Percentiles rank a stretch among this genome's conserved stretches.
Conservation (phyloP, 2,329 filamentous ascomycete genomes). For the Fragosphaeria purpurea region DNA sequence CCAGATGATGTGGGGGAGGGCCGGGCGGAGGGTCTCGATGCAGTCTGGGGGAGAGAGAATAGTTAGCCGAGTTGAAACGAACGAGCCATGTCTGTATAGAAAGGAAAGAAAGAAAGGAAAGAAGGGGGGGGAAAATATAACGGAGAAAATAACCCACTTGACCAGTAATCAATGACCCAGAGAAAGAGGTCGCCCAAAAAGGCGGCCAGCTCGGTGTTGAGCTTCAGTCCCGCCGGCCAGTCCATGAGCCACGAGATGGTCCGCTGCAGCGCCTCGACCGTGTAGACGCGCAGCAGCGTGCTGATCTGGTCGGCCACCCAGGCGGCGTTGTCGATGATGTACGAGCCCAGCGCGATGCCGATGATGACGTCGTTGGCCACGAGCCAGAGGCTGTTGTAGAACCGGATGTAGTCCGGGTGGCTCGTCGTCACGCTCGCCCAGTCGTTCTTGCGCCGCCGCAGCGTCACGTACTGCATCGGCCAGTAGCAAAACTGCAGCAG, state of each 20-base stretch:
- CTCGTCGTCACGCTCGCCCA: slow-evolving; percentile 94
- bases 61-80: too few species aligned
- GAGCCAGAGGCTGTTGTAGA: slow-evolving; percentile 98
- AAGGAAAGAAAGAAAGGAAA: neutral
- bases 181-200: slow-evolving; percentile 93
- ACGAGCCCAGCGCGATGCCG: slow-evolving; percentile 89
- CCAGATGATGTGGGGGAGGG: slow-evolving; percentile 78
- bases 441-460: slow-evolving; percentile 79
- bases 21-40: slow-evolving; percentile 66
- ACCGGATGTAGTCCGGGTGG: slow-evolving; percentile 95
- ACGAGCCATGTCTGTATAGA: too few species aligned
- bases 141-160: slow-evolving; percentile 20
- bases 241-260: slow-evolving; percentile 96
- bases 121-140: neutral
- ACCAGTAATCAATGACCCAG: slow-evolving; percentile 99
- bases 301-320: slow-evolving; percentile 77
- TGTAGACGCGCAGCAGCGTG: slow-evolving; percentile 66
- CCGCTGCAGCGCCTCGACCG: slow-evolving; percentile 74
- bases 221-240: slow-evolving; percentile 86
- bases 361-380: slow-evolving; percentile 99
- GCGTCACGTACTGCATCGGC: slow-evolving; percentile 90
- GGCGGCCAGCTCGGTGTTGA: slow-evolving; percentile 86
- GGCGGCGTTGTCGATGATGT: slow-evolving; percentile 88
- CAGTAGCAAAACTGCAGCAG: slow-evolving; percentile 98
- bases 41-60: slow-evolving; percentile 40